These are phyloP conservation scores for Phytophthora fragariae DNA, from an alignment of 352 stramenopile species.

Conservation along the genomic window DNA sequence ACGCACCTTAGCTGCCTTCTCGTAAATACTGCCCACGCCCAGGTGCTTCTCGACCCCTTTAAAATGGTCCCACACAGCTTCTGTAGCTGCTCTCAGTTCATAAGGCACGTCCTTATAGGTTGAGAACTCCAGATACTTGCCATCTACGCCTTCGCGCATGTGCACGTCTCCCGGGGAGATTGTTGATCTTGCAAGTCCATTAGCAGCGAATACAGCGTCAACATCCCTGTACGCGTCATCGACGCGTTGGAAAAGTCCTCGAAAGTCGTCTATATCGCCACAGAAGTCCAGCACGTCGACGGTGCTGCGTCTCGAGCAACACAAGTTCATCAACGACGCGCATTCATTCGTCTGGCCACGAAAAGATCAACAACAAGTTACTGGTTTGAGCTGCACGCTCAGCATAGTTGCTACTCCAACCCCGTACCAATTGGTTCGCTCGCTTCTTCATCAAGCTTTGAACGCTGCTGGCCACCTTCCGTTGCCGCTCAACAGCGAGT, in stretches of 20 bases:
- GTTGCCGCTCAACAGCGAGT: conserved; percentile 43
- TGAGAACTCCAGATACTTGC: conserved; percentile 35
- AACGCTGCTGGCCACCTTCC: conserved; percentile 21
- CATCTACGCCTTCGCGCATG: conserved; percentile 28
- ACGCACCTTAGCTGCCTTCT: conserved; percentile 36
- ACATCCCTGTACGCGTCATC: conserved; percentile 26
- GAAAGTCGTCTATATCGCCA: conserved; percentile 29
- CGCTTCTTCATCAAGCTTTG: conserved; percentile 23
- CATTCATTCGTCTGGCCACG: conserved; percentile 22
- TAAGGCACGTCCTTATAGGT: conserved; percentile 34
- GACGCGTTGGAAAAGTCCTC: conserved; percentile 25
- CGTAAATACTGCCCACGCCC: conserved; percentile 35
- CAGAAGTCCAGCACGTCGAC: conserved; percentile 32
- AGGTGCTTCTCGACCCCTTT: conserved; percentile 44
- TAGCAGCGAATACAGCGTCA: conserved; percentile 31
- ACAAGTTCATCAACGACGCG: conserved; percentile 25
- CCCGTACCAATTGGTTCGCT: conserved; percentile 22
- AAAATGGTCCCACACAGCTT: conserved; percentile 37
- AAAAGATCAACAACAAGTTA: conserved; percentile 6
- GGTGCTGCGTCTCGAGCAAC: conserved; percentile 11
- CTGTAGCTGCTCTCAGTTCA: conserved; percentile 9
- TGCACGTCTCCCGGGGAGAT: conserved; percentile 30
- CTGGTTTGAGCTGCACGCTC: neutral
- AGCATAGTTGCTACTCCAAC: too few relatives aligned
- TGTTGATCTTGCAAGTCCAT: conserved; percentile 24